phyloP scores from a whole-genome alignment of 768 basidiomycete species.

The Mycena belliarum region DNA sequence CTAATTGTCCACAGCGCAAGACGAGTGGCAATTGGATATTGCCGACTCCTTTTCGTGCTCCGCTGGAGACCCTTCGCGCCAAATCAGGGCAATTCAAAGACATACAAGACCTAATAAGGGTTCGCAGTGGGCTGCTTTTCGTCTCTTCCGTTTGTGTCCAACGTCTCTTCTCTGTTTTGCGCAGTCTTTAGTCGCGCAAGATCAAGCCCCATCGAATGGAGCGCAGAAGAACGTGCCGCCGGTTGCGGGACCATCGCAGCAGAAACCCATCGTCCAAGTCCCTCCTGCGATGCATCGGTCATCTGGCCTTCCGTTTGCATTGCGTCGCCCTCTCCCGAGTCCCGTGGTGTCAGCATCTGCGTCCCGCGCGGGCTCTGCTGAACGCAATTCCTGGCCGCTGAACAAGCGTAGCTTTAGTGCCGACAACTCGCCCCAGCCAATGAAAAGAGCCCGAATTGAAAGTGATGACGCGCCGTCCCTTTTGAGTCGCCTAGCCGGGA shows the following conservation, averaged over 20 bases:
- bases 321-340: slow-evolving; percentile 2
- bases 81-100: slow-evolving; percentile 29
- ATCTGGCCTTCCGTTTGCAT: neutral
- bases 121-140: slow-evolving; percentile 52
- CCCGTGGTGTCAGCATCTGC: slow-evolving; percentile 23
- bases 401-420: slow-evolving; percentile 21
- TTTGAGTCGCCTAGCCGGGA: slow-evolving; percentile 41
- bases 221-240: slow-evolving; percentile 7
- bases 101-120: slow-evolving; percentile 51
- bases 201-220: slow-evolving; percentile 8
- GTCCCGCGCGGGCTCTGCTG: slow-evolving; percentile 9
- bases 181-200: slow-evolving; percentile 39
- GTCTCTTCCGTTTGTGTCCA: slow-evolving; percentile 37
- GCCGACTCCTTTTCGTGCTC: slow-evolving; percentile 39
- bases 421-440: slow-evolving; percentile 33
- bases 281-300: neutral
- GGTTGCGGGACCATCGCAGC: neutral
- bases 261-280: slow-evolving; percentile 1
- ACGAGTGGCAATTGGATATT: slow-evolving; percentile 44
- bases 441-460: slow-evolving; percentile 34
- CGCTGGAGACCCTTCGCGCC: slow-evolving; percentile 34
- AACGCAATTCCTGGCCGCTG: slow-evolving; percentile 11
- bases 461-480: slow-evolving; percentile 37
- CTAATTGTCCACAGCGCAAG: slow-evolving; percentile 40
- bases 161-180: slow-evolving; percentile 43